Conservation (phyloP, 2,329 filamentous ascomycete species). For the Fusarium tricinctum region DNA sequence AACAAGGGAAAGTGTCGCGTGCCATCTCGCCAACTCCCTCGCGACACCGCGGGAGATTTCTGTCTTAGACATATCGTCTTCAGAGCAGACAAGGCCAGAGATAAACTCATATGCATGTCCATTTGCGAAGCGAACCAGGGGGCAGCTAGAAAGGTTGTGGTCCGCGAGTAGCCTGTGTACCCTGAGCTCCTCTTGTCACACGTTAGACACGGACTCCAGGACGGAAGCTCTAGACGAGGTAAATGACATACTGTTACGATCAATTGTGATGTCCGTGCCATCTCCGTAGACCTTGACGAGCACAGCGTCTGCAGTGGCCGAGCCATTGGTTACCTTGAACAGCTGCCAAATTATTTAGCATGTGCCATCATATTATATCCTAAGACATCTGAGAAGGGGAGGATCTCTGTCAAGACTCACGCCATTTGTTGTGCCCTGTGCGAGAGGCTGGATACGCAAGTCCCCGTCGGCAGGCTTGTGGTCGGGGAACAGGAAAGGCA, state of each 20-base stretch:
- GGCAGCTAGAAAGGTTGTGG: conserved; percentile 32
- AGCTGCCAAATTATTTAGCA: conserved; percentile 31
- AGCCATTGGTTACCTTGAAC: conserved; percentile 32
- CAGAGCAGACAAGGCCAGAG: conserved; percentile 31
- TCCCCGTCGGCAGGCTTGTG: background rate
- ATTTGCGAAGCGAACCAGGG: conserved; percentile 41
- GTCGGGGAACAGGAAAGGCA: conserved; percentile 29
- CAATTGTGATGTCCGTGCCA: conserved; percentile 43
- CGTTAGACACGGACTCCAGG: conserved; percentile 27
- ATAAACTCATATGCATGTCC: conserved; percentile 44
- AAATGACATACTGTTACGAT: conserved; percentile 38
- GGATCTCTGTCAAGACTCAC: conserved; percentile 17
- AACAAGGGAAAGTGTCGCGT: conserved; percentile 23
- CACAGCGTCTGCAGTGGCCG: conserved; percentile 11
- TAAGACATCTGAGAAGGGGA: background rate
- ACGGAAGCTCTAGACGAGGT: conserved; percentile 12
- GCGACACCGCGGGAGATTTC: conserved; percentile 37
- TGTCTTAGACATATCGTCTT: conserved; percentile 31
- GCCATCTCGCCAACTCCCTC: conserved; percentile 41
- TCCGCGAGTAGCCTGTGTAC: conserved; percentile 40
- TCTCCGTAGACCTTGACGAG: conserved; percentile 45
- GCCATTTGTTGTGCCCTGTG: conserved; percentile 44
- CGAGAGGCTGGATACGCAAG: conserved; percentile 24
- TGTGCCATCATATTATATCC: background rate
- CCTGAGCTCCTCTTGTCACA: conserved; percentile 41